Evolutionary conservation across 345 rosid genomes (phyloP).

Genomic region (Euphorbia pulcherrima): DNA sequence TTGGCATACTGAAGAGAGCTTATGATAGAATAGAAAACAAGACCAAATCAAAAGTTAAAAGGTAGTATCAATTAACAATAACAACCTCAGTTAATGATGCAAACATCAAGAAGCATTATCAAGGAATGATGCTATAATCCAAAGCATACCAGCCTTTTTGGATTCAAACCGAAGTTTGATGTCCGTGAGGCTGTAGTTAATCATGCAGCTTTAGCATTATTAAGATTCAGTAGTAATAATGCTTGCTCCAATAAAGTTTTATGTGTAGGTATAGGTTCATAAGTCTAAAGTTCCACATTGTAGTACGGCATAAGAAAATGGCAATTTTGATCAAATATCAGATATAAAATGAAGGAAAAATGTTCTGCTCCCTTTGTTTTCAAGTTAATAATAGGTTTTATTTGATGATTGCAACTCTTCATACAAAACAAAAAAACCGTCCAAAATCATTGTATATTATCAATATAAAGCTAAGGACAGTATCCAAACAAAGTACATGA

Average conservation of each 20-base stretch:
- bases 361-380: conserved; percentile 3
- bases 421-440: conserved; percentile 16
- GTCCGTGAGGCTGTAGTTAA: conserved; percentile 5
- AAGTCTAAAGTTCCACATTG: not conserved
- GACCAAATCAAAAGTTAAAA: not conserved
- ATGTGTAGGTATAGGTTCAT: too few species aligned
- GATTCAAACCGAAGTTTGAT: conserved; percentile 3
- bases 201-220: conserved; percentile 12
- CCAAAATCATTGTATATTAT: conserved; percentile 2
- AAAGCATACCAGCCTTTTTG: not conserved
- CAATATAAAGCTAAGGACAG: conserved; percentile 21
- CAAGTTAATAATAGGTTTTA: conserved; percentile 16
- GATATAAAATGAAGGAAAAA: not conserved
- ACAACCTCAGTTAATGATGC: not conserved
- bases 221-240: conserved; percentile 5
- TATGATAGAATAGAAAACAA: conserved; percentile 4
- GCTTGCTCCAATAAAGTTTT: conserved; percentile 1
- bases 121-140: conserved; percentile 13
- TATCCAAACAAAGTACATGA: conserved; percentile 42
- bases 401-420: conserved; percentile 7
- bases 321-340: not conserved
- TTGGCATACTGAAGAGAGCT: not conserved
- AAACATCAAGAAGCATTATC: conserved; percentile 12
- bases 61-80: conserved; percentile 6
- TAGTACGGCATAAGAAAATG: not conserved